Evolutionary conservation across 768 basidiomycete genomes (phyloP).

Genomic region (Amanita phalloides): DNA sequence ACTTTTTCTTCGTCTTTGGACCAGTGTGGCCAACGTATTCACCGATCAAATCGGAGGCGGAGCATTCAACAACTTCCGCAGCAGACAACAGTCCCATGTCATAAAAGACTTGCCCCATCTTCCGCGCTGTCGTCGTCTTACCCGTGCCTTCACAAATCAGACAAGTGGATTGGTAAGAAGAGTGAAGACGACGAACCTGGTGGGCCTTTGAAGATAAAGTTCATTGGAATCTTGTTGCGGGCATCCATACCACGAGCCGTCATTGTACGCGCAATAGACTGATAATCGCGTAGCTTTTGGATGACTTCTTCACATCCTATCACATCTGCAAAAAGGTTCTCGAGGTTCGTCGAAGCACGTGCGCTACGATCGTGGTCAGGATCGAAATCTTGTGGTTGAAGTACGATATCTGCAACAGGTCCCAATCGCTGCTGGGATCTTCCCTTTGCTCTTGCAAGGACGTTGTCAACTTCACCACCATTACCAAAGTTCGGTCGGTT

Average conservation of each 20-base stretch:
- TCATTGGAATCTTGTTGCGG: slow-evolving; percentile 47
- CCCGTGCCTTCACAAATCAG: slow-evolving; percentile 36
- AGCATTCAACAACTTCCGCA: slow-evolving; percentile 52
- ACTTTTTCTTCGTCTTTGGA: slow-evolving; percentile 46
- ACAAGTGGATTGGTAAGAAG: neutral
- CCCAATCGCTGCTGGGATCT: slow-evolving; percentile 30
- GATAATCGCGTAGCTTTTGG: slow-evolving; percentile 36
- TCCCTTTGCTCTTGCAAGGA: slow-evolving; percentile 39
- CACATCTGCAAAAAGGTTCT: slow-evolving; percentile 49
- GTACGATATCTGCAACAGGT: slow-evolving; percentile 25
- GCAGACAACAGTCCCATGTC: slow-evolving; percentile 46
- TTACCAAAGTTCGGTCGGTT: slow-evolving; percentile 58
- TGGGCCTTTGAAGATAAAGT: slow-evolving; percentile 66
- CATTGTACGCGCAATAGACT: slow-evolving; percentile 33
- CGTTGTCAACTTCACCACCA: slow-evolving; percentile 53
- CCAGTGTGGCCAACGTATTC: slow-evolving; percentile 67
- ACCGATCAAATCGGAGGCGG: slow-evolving; percentile 59
- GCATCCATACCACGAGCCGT: slow-evolving; percentile 31
- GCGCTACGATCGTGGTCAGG: slow-evolving; percentile 42
- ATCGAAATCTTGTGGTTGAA: slow-evolving; percentile 56
- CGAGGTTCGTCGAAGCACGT: slow-evolving; percentile 38
- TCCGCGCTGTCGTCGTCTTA: slow-evolving; percentile 52
- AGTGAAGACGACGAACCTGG: slow-evolving; percentile 32
- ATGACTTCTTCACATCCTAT: slow-evolving; percentile 50
- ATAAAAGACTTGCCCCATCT: slow-evolving; percentile 51